These are phyloP conservation scores for Yarrowia divulgata DNA, from an alignment of 805 yeast species.

Conservation along the genomic window DNA sequence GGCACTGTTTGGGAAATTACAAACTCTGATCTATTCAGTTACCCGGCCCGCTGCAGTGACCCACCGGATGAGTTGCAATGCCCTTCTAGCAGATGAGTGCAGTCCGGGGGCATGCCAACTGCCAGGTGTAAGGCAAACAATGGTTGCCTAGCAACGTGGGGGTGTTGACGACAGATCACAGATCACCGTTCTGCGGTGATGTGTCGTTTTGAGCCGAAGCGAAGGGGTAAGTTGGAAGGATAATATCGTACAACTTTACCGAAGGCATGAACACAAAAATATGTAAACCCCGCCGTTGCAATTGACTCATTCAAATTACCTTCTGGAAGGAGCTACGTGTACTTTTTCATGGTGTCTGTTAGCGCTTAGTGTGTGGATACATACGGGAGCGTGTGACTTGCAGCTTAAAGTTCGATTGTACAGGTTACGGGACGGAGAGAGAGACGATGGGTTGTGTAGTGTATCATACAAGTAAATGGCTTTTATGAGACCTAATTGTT, in stretches of 20 bases:
- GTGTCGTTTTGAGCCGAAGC: background rate
- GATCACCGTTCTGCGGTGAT: background rate
- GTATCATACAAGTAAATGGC: too few relatives aligned
- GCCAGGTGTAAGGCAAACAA: conserved; percentile 12
- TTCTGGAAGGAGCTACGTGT: conserved; percentile 34
- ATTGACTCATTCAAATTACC: conserved; percentile 15
- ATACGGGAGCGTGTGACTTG: conserved; percentile 24
- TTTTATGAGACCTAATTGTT: too few relatives aligned
- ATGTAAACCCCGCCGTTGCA: too few relatives aligned
- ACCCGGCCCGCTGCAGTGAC: conserved; percentile 21
- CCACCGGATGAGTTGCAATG: conserved; percentile 15
- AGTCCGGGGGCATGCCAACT: background rate
- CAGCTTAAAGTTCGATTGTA: conserved; percentile 4
- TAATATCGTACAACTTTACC: background rate
- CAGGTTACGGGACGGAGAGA: background rate
- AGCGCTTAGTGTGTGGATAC: background rate
- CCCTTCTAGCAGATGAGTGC: background rate
- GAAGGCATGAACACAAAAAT: too few relatives aligned
- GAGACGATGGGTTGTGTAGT: background rate
- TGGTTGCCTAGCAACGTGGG: conserved; percentile 30
- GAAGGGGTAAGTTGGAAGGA: background rate
- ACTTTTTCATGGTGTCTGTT: background rate
- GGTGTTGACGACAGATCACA: background rate
- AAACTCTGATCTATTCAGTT: conserved; percentile 24
- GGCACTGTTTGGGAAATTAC: conserved; percentile 16